These are phyloP conservation scores for Candida khao-thaluensis DNA, from an alignment of 805 yeast species.

Conservation along the genomic window DNA sequence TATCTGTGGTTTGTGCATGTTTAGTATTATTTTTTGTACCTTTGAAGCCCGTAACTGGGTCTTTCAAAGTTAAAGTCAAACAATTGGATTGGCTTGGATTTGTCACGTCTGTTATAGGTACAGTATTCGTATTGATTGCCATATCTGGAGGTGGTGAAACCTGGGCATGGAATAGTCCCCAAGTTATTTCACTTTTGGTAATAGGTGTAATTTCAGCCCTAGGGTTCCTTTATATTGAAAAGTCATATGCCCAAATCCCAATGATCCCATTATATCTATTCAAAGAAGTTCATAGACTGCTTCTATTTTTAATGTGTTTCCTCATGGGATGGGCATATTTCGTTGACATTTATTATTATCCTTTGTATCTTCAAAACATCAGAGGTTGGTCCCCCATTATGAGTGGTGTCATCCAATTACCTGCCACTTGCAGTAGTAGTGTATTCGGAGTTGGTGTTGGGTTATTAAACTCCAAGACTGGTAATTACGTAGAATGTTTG, in stretches of 20 bases:
- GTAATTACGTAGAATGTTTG: conserved; percentile 44
- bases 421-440: conserved; percentile 16
- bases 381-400: conserved; percentile 25
- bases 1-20: conserved; percentile 7
- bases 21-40: conserved; percentile 14
- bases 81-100: conserved; percentile 57
- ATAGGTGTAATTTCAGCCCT: conserved; percentile 34
- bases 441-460: conserved; percentile 35
- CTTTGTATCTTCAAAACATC: conserved; percentile 24
- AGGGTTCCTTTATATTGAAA: conserved; percentile 49
- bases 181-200: conserved; percentile 32
- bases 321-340: conserved; percentile 51
- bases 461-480: conserved; percentile 38
- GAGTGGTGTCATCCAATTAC: conserved; percentile 13
- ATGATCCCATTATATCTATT: conserved; percentile 47
- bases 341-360: conserved; percentile 47
- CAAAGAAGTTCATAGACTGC: conserved; percentile 34
- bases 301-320: conserved; percentile 39
- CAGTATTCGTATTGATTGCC: conserved; percentile 53
- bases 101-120: conserved; percentile 44
- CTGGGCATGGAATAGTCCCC: conserved; percentile 51
- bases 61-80: conserved; percentile 36
- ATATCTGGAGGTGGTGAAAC: conserved; percentile 61
- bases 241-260: conserved; percentile 47
- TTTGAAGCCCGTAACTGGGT: conserved; percentile 22